Conservation (phyloP, 345 rosid genomes). For the Syzygium aqueum region DNA sequence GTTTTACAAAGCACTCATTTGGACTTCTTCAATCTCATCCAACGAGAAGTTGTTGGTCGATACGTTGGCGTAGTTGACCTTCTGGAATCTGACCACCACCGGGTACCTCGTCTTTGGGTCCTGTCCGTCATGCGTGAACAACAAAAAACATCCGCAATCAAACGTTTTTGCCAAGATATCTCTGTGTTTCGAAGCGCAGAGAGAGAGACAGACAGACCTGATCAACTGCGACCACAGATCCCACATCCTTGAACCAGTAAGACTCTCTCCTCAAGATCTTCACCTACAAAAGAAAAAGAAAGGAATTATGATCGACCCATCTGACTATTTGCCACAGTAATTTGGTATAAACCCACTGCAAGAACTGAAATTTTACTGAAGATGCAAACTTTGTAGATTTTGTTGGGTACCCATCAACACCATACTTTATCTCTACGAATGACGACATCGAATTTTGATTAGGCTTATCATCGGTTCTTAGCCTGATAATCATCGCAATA, state of each 20-base stretch:
- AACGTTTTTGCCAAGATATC: background rate
- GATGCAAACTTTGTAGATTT: background rate
- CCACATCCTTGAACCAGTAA: conserved; percentile 20
- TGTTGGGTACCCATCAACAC: background rate
- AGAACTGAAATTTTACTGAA: background rate
- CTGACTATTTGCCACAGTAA: background rate
- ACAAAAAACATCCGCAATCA: background rate
- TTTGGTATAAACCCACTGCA: background rate
- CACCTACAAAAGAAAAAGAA: conserved; percentile 6
- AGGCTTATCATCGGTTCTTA: background rate
- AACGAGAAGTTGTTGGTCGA: conserved; percentile 28
- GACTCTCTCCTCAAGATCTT: conserved; percentile 20
- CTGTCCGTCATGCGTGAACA: background rate
- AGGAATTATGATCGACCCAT: background rate
- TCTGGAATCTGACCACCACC: conserved; percentile 23
- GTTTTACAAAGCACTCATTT: background rate
- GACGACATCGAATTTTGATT: background rate
- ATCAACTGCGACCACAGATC: conserved; percentile 23
- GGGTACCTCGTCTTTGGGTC: conserved; percentile 30
- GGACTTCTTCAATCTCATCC: conserved; percentile 13
- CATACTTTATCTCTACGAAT: background rate
- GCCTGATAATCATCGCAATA: background rate
- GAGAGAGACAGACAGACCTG: conserved; percentile 4
- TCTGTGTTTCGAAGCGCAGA: background rate
- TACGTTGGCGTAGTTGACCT: conserved; percentile 24